A percentile compares a stretch with the other conserved stretches of the same genome.
Conservation (phyloP, 805 yeast genomes). For the Pichia thaimueangensis region DNA sequence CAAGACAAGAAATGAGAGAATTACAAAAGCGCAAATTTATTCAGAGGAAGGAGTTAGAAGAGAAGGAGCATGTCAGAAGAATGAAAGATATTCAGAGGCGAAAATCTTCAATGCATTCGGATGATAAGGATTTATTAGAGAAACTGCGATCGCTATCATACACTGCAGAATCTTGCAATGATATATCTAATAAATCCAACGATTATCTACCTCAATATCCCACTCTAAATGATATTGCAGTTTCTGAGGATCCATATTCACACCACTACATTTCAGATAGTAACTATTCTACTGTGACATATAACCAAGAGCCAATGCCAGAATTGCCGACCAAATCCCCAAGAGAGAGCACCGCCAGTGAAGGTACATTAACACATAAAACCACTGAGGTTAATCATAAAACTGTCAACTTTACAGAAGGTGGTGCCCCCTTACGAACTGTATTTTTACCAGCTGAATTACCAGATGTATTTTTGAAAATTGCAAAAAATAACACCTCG, state of each 20-base stretch:
- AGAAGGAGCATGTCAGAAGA: slow-evolving; percentile 5
- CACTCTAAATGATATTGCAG: slow-evolving; percentile 13
- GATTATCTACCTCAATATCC: slow-evolving; percentile 18
- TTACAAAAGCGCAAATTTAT: slow-evolving; percentile 18
- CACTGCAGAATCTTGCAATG: slow-evolving; percentile 16
- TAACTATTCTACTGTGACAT: neutral
- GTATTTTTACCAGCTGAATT: slow-evolving; percentile 44
- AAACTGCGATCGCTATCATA: slow-evolving; percentile 22
- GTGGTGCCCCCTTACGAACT: slow-evolving; percentile 49
- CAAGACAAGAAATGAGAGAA: slow-evolving; percentile 17
- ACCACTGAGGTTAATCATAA: slow-evolving; percentile 28
- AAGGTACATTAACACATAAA: neutral
- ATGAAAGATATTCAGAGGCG: slow-evolving; percentile 13
- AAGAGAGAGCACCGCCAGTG: neutral
- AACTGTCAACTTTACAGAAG: slow-evolving; percentile 42
- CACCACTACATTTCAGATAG: slow-evolving; percentile 14
- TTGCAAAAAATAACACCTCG: slow-evolving; percentile 45
- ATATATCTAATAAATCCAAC: slow-evolving; percentile 7
- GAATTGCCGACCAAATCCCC: neutral
- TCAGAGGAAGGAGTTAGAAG: slow-evolving; percentile 18
- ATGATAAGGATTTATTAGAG: slow-evolving; percentile 15
- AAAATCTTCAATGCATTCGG: slow-evolving; percentile 14
- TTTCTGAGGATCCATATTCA: no score
- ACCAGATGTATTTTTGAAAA: slow-evolving; percentile 35
- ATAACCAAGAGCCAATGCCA: neutral